Evolutionary conservation across 1,284 basidiomycete genomes (phyloP).

Genomic region (Boletus semigastroideus): DNA sequence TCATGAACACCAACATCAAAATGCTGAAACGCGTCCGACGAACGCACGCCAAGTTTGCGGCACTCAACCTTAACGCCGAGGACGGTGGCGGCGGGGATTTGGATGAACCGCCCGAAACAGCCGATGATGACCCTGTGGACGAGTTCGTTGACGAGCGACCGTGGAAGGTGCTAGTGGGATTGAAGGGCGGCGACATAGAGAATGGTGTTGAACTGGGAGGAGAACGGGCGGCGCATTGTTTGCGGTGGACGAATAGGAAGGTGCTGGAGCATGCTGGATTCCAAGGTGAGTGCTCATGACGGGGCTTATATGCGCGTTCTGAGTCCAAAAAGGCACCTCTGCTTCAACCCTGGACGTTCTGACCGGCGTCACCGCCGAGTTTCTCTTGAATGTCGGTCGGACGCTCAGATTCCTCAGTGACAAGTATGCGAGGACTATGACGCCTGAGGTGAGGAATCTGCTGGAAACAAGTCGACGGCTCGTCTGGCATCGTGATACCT

Average conservation of each 20-base stretch:
- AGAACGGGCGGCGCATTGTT: constrained; percentile 55
- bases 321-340: constrained; percentile 51
- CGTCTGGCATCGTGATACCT: not conserved
- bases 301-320: not conserved
- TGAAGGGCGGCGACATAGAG: constrained; percentile 20
- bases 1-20: constrained; percentile 74
- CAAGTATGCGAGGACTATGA: constrained; percentile 77
- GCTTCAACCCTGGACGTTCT: constrained; percentile 77
- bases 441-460: constrained; percentile 63
- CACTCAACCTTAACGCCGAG: constrained; percentile 49
- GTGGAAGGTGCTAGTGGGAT: constrained; percentile 42
- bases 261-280: constrained; percentile 87
- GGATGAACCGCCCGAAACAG: constrained; percentile 24
- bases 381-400: constrained; percentile 82
- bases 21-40: constrained; percentile 68
- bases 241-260: constrained; percentile 70
- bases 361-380: constrained; percentile 79
- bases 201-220: constrained; percentile 43
- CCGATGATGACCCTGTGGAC: constrained; percentile 31
- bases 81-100: constrained; percentile 38
- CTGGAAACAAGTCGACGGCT: constrained; percentile 1
- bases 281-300: constrained; percentile 60
- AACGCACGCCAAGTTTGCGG: constrained; percentile 67
- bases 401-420: constrained; percentile 84
- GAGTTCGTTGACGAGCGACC: constrained; percentile 51